Evolutionary conservation across 2,329 filamentous ascomycete species (phyloP), one percentile per base, ranked within the genome.

Genomic region (Colletotrichum truncatum): DNA sequence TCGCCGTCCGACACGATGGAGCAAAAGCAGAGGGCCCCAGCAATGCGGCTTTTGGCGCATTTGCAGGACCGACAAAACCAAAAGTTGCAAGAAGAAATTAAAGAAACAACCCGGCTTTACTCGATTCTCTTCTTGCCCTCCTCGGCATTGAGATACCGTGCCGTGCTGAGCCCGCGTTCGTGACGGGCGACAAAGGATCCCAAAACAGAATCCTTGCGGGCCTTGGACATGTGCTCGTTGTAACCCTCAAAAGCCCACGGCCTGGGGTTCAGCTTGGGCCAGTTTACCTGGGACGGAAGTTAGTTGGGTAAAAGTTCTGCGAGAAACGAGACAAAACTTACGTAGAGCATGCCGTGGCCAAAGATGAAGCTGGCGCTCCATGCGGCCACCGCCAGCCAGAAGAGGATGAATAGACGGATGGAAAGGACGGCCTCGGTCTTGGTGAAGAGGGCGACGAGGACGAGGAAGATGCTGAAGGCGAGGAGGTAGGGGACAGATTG

Each of bases 61-160:
- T n/a, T n/a, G n/a, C n/a, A n/a, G n/a, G n/a, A n/a, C n/a, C n/a
- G n/a, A n/a, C n/a, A n/a, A n/a, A n/a, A n/a, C n/a, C n/a, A n/a
- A n/a, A n/a, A n/a, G n/a, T n/a, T 16, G 6, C 16, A 6, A 23
- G 8, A 34, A 32, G 14, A 7, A 9, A n/a, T 8, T 1, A 32
- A 6, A 4, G 14, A 12, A 3, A 38, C n/a, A n/a, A n/a, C n/a
- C n/a, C n/a, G n/a, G n/a, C 10, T 68, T 71, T 87, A 94, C 77
- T 99, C 96, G 74, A 97, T 97, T 76, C 96, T 93, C 87, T 98
- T 99, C 87, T 99, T 99, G 56, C 96, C 96, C 80, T 99, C 96
- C 78, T 99, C 96, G 58, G 97, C 88, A 71, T 91, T 96, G 30
- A 93, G 86, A 71, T 97, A 90, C 67, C 93, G 86, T 43, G 91